Base-by-base conservation (phyloP, 2,329 filamentous ascomycete species). In the Nemania sp. region DNA sequence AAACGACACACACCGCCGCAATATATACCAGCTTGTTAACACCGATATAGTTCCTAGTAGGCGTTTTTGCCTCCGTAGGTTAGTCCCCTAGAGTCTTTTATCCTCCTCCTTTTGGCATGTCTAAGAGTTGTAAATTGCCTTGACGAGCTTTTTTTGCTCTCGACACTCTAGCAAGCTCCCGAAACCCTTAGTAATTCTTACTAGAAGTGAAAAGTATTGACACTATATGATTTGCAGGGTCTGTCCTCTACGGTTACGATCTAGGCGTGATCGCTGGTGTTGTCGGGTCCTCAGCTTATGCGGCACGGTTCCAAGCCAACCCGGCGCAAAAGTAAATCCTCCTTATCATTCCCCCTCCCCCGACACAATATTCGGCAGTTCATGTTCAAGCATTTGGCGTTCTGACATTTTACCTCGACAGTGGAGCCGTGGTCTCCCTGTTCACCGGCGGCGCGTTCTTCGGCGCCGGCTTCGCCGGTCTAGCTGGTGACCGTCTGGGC, bases 391-490 rank as follows among this genome's bases (percentile, higher is more conserved):
- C 5, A 41, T 41, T 18, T 27, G 10, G 51, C 27, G 18, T 54
- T 24, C 53, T 68, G 13, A 68, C 53, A 32, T 3, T 13, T 13
- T 11, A n/a, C 54, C 58, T 55, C 58, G 26, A 22, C 57, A 90
- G 85, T 43, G 92, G 91, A 61, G 87, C 91, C 3, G 90, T 93
- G 0, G 92, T 94, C 0, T 92, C 91, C 1, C 85, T 94, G 67
- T 94, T 95, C 78, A 95, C 92, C 0, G 90, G 92, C 47, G 81
- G 81, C 18, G 89, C 89, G 7, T 91, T 91, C 80, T 86, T 89
- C 72, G 89, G 89, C 20, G 87, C 89, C 32, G 81, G 79, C 51
- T 80, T 87, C 56, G 90, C 87, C 53, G 90, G 90, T 62, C 83
- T 84, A 1, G 76, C 80, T 53, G 88, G 88, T 70, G 89, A 91